These are phyloP conservation scores for Exophiala spinifera DNA, from an alignment of 2,329 filamentous ascomycete genomes.

Conservation along the genomic window DNA sequence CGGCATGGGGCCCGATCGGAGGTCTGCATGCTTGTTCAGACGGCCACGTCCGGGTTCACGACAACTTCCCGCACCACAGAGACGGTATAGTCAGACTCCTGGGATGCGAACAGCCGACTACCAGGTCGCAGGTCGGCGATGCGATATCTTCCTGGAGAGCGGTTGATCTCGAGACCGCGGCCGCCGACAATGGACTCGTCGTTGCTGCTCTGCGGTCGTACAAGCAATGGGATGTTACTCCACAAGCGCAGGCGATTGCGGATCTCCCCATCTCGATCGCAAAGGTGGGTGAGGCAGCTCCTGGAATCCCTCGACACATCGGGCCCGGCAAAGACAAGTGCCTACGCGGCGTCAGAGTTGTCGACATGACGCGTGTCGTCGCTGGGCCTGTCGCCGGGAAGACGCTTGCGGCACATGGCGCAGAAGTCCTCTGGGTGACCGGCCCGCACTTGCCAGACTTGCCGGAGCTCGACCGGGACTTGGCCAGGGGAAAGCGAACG, in stretches of 20 bases:
- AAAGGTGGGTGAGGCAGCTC: conserved; percentile 32
- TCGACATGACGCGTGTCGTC: conserved; percentile 41
- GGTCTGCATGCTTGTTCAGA: conserved; percentile 52
- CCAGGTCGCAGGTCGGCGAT: conserved; percentile 39
- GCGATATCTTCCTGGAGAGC: conserved; percentile 43
- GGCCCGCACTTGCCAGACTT: conserved; percentile 36
- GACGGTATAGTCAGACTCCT: conserved; percentile 45
- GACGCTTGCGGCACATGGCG: conserved; percentile 40
- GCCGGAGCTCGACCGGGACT: conserved; percentile 37
- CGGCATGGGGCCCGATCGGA: conserved; percentile 46
- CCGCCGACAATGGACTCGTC: conserved; percentile 41
- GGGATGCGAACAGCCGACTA: conserved; percentile 35
- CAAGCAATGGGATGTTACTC: conserved; percentile 50
- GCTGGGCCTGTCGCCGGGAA: conserved; percentile 39
- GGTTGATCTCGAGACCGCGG: conserved; percentile 49
- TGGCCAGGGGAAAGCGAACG: conserved; percentile 38
- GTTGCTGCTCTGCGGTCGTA: conserved; percentile 52
- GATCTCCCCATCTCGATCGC: conserved; percentile 48
- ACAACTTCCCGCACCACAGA: conserved; percentile 52
- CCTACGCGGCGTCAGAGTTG: conserved; percentile 41
- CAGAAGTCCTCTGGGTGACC: conserved; percentile 43
- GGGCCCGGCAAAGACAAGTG: conserved; percentile 29
- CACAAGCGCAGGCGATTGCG: conserved; percentile 46
- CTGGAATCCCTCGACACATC: neutral
- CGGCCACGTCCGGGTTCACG: conserved; percentile 56